Percentiles rank a stretch among this genome's conserved stretches.
Conservation (phyloP, 108 stramenopile genomes). For the Mediolabrus comicus region DNA sequence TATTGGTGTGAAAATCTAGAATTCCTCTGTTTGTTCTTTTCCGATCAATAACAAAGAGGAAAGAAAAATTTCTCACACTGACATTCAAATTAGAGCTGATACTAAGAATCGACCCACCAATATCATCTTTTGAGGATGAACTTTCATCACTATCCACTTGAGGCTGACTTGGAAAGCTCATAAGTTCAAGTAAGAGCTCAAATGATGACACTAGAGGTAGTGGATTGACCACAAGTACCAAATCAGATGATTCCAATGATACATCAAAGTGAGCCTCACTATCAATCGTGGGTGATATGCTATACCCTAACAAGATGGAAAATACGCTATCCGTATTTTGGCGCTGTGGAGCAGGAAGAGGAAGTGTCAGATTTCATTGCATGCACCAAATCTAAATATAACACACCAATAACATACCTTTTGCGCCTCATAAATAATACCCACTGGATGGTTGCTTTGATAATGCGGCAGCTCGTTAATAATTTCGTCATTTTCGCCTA, state of each 20-base stretch:
- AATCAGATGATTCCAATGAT: not conserved
- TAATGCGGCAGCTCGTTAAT: conserved; percentile 7
- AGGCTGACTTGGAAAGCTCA: conserved; percentile 6
- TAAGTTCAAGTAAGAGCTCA: not conserved
- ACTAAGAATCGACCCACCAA: not conserved
- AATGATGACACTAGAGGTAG: conserved; percentile 21
- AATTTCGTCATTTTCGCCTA: not conserved
- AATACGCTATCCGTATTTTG: not conserved
- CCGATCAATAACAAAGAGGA: conserved; percentile 17
- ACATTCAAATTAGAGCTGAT: conserved; percentile 5
- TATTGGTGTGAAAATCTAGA: conserved; percentile 11
- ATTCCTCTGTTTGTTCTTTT: conserved; percentile 5
- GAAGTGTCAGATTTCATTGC: not conserved
- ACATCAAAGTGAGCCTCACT: conserved; percentile 1
- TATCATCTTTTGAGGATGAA: not conserved
- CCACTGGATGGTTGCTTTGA: not conserved
- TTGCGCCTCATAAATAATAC: conserved; percentile 29
- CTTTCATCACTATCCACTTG: not conserved
- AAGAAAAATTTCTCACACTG: conserved; percentile 3
- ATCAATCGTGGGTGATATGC: conserved; percentile 1
- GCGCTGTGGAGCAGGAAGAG: not conserved
- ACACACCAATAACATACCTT: conserved; percentile 11
- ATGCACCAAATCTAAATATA: not conserved
- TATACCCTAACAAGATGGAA: not conserved
- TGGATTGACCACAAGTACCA: conserved; percentile 24